Conservation (phyloP, 768 basidiomycete genomes). For the Termitomyces sp. region DNA sequence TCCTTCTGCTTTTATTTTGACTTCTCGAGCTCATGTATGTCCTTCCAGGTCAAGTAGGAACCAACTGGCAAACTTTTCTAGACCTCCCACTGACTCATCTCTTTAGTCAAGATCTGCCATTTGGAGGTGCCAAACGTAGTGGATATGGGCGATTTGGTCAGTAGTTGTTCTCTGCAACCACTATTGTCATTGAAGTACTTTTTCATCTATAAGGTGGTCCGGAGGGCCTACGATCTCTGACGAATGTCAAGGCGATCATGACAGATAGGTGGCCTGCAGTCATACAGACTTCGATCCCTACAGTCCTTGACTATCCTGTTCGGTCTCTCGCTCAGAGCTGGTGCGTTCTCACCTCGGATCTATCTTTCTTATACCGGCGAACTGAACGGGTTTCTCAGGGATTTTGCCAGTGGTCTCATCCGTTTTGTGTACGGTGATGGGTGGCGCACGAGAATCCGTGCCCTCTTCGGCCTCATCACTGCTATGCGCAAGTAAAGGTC, state of each 20-base stretch:
- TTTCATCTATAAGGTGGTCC: conserved; percentile 66
- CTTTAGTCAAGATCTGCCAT: conserved; percentile 81
- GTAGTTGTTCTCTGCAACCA: conserved; percentile 14
- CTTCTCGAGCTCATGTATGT: not conserved
- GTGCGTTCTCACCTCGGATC: conserved; percentile 32
- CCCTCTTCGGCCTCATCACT: conserved; percentile 31
- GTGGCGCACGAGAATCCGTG: conserved; percentile 42
- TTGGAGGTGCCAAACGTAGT: conserved; percentile 87
- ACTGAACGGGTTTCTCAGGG: conserved; percentile 24
- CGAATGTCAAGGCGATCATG: conserved; percentile 84
- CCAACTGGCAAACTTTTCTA: not conserved
- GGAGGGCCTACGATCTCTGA: conserved; percentile 86
- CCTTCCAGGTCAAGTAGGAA: conserved; percentile 60
- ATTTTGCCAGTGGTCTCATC: conserved; percentile 43
- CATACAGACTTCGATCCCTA: conserved; percentile 82
- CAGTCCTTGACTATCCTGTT: conserved; percentile 81
- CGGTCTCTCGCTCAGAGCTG: conserved; percentile 69
- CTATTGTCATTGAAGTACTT: conserved; percentile 5
- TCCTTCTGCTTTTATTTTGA: not conserved
- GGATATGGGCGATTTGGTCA: conserved; percentile 92
- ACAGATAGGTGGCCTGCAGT: conserved; percentile 81
- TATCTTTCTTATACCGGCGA: not conserved
- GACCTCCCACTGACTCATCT: not conserved
- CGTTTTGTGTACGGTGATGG: conserved; percentile 48
- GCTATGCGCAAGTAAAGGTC: conserved; percentile 25